Percentiles rank a stretch among this genome's conserved stretches.
Conservation (phyloP, 177 flowering plant genomes). For the Vitis hybrid region DNA sequence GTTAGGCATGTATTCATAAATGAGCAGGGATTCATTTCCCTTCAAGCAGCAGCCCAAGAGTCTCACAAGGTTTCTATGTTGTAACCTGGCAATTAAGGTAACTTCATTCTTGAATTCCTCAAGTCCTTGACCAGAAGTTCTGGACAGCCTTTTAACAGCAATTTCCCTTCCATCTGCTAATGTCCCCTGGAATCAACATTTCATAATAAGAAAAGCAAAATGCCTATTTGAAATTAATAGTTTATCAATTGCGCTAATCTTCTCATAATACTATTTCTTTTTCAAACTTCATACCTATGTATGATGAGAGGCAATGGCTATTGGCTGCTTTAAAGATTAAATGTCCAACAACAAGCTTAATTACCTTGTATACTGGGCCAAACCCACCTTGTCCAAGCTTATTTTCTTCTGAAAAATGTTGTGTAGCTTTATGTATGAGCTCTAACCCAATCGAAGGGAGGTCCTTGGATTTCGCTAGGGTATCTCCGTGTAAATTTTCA, state of each 20-base stretch:
- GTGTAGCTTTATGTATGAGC: not conserved
- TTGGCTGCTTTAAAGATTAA: not conserved
- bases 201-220: too few relatives aligned
- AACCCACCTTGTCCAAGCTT: constrained; percentile 28
- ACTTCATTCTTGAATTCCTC: too few relatives aligned
- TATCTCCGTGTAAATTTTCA: not conserved
- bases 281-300: not conserved
- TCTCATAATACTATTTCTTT: not conserved
- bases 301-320: not conserved
- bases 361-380: constrained; percentile 31
- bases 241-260: not conserved
- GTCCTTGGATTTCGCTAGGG: not conserved
- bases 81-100: too few relatives aligned
- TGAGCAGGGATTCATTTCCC: too few relatives aligned
- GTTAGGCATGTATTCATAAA: too few relatives aligned
- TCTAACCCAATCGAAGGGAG: not conserved
- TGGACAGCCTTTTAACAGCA: constrained; percentile 39
- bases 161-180: constrained; percentile 22
- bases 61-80: too few relatives aligned
- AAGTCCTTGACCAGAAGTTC: constrained; percentile 22
- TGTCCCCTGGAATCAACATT: constrained; percentile 23
- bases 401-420: constrained; percentile 6
- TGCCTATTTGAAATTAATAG: not conserved
- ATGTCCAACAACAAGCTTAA: not conserved
- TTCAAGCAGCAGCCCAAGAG: too few relatives aligned